Evolutionary conservation across 73 alveolate species (phyloP), one percentile per base, ranked within the genome.

Genomic region (Paramecium caudatum): DNA sequence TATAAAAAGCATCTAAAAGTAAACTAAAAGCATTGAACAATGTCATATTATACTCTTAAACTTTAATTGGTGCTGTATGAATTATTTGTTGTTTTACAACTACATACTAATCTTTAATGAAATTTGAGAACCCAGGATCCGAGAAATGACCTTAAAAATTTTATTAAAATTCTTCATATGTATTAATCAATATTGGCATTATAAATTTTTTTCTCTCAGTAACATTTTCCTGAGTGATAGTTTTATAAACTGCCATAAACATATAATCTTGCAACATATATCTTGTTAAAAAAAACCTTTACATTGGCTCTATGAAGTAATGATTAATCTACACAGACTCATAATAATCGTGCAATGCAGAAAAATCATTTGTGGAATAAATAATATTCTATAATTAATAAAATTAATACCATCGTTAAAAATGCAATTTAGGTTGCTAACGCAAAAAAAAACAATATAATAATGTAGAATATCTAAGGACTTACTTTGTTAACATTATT

Each of bases 301-400:
- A 10, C 80, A 55, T 55, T 1, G 80, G 80, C 9, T 21, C 80
- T 1, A 55, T 55, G 12, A 55, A 55, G 12, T 55, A 55, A 55
- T 55, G 80, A 55, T 55, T 55, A 4, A 55, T 55, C 30, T 55
- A 23, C 21, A 55, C 30, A 10, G 80, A 55, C 12, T 55, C 80
- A 10, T 55, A 55, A 23, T 55, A 55, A 55, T 55, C 23, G 30
- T 55, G 23, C 1, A 55, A 25, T 9, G 80, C 23, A 27, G 23
- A 23, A 23, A 55, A 55, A 8, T 55, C 80, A 10, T 23, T 17
- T 55, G 23, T 55, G 8, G 80, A 55, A 10, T 27, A 55, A 19
- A 43, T 1, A 0, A 23, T 55, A 55, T 55, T 55, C 80, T 55
- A 55, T 27, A 23, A 55, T 55, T 27, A 23, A 55, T 3, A 3